These are phyloP conservation scores for Ceratocystiopsis minuta DNA, from an alignment of 2,329 filamentous ascomycete species.

Conservation along the genomic window DNA sequence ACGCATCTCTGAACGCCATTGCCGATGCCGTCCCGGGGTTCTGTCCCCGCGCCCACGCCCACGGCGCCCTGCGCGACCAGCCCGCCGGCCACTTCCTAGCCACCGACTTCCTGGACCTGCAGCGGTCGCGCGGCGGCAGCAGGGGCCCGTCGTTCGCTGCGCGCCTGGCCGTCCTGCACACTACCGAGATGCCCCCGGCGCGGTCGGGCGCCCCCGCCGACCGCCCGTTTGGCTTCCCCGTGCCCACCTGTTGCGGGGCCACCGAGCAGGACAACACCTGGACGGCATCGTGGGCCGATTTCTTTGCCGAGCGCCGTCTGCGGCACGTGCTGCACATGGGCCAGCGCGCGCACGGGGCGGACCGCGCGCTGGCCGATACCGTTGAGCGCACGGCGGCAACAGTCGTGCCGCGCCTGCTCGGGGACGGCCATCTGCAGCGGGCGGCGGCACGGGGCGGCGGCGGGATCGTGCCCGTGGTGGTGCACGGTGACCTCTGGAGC, in stretches of 20 bases:
- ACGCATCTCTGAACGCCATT: constrained; percentile 69
- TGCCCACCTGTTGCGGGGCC: constrained; percentile 70
- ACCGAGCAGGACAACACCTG: constrained; percentile 67
- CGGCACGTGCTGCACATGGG: constrained; percentile 42
- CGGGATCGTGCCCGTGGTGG: constrained; percentile 53
- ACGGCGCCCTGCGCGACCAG: constrained; percentile 41
- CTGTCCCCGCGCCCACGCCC: constrained; percentile 57
- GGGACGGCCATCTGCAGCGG: constrained; percentile 37
- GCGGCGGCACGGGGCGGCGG: constrained; percentile 19
- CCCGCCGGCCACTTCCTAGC: constrained; percentile 38
- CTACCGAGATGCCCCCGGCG: constrained; percentile 43
- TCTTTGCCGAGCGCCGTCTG: constrained; percentile 64
- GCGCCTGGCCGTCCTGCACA: constrained; percentile 66
- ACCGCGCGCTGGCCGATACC: constrained; percentile 40
- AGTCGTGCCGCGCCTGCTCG: constrained; percentile 63
- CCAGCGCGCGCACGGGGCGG: constrained; percentile 43
- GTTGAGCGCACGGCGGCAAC: constrained; percentile 44
- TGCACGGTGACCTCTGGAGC: constrained; percentile 89
- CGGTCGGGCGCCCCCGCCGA: constrained; percentile 38
- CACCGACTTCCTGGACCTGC: constrained; percentile 53
- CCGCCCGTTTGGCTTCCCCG: constrained; percentile 67
- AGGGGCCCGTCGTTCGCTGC: constrained; percentile 37
- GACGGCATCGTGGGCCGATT: constrained; percentile 60
- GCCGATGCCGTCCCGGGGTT: constrained; percentile 52
- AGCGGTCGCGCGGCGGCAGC: too few species aligned